Evolutionary conservation across 345 rosid genomes (phyloP).

Genomic region (Dovyalis caffra): DNA sequence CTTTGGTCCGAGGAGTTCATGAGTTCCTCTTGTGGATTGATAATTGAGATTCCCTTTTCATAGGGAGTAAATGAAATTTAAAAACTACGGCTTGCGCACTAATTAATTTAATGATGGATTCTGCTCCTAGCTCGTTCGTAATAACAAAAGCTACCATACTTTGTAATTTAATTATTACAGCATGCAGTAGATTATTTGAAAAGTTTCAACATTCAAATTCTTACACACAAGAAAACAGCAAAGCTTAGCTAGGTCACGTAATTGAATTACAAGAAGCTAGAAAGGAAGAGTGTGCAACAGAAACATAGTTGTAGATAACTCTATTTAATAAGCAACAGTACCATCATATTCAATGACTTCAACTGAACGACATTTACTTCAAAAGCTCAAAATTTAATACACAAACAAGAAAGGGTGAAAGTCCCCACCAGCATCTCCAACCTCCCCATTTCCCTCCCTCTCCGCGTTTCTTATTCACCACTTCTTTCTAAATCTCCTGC

Average conservation of each 20-base stretch:
- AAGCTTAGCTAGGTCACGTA: neutral
- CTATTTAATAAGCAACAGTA: neutral
- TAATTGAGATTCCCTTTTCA: neutral
- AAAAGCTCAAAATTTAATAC: slow-evolving; percentile 34
- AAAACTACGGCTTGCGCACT: neutral
- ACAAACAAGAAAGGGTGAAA: slow-evolving; percentile 11
- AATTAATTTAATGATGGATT: neutral
- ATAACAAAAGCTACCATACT: no score
- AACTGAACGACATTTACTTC: slow-evolving; percentile 37
- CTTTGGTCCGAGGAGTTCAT: no score
- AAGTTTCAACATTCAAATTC: slow-evolving; percentile 1
- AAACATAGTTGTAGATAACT: neutral
- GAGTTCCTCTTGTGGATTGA: neutral
- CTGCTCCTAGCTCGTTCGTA: no score
- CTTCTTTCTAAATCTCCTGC: slow-evolving; percentile 39
- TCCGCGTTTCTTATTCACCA: neutral
- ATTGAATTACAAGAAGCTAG: neutral
- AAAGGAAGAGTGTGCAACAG: slow-evolving; percentile 15
- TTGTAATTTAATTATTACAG: no score
- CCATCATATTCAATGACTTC: slow-evolving; percentile 31
- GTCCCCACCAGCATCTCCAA: slow-evolving; percentile 29
- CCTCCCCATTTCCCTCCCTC: neutral
- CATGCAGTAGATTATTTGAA: neutral
- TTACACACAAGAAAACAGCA: neutral
- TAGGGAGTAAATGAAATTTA: neutral